A percentile compares a stretch with the other conserved stretches of the same genome.
Conservation (phyloP, 2,329 filamentous ascomycete species). For the Cadophora sp. region DNA sequence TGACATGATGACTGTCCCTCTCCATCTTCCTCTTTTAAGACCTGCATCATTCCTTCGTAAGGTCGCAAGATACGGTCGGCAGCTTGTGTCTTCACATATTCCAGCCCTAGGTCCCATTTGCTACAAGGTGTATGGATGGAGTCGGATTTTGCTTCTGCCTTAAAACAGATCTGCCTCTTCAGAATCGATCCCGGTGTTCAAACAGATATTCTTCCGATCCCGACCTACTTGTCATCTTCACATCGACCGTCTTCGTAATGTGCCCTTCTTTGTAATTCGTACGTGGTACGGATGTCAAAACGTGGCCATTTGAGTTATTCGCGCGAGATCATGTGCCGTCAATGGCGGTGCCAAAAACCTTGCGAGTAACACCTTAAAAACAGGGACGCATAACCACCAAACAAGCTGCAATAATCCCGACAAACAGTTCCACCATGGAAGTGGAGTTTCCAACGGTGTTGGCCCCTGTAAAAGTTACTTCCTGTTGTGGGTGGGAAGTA, state of each 20-base stretch:
- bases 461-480: neutral
- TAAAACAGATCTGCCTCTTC: neutral
- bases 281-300: neutral
- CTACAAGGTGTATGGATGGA: neutral
- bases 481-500: neutral
- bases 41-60: neutral
- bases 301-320: neutral
- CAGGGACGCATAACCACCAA: constrained; percentile 10
- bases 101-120: neutral
- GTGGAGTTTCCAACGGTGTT: neutral
- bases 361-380: neutral
- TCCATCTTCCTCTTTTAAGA: neutral
- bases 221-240: constrained; percentile 1
- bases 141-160: neutral
- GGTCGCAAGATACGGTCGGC: neutral
- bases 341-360: neutral
- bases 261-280: neutral
- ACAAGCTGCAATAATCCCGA: constrained; percentile 8
- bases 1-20: neutral
- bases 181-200: neutral
- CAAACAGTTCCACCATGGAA: neutral
- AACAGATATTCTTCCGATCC: constrained; percentile 5
- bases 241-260: constrained; percentile 13
- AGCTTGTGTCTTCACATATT: neutral
- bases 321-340: neutral